Percentiles rank a stretch among this genome's conserved stretches.
Conservation (phyloP, 345 rosid genomes). For the Populus tremula region DNA sequence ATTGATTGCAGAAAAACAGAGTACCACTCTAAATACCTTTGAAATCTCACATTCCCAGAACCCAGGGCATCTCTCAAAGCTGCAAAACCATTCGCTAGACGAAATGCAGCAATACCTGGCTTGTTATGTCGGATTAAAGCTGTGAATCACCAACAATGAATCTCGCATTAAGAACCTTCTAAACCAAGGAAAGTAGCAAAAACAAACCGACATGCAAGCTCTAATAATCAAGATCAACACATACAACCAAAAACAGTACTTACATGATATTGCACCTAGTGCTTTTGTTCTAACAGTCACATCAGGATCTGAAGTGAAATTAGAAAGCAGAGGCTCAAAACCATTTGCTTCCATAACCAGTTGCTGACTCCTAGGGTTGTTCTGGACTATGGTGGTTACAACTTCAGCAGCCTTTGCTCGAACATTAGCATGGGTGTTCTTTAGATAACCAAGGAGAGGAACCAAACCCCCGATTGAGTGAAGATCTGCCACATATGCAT, state of each 20-base stretch:
- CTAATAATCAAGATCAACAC: not conserved
- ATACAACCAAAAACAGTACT: conserved; percentile 28
- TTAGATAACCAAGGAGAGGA: conserved; percentile 78
- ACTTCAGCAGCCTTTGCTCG: conserved; percentile 94
- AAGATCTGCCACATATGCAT: conserved; percentile 51
- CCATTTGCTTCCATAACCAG: conserved; percentile 97
- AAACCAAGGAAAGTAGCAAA: not conserved
- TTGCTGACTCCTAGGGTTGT: conserved; percentile 82
- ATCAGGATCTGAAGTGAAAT: conserved; percentile 66
- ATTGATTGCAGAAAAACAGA: not conserved
- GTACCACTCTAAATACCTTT: conserved; percentile 46
- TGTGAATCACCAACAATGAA: conserved; percentile 31
- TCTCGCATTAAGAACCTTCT: conserved; percentile 12
- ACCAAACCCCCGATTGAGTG: conserved; percentile 84
- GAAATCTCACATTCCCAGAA: conserved; percentile 65
- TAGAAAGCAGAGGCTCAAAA: conserved; percentile 63
- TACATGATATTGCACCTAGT: conserved; percentile 92
- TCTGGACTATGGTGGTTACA: conserved; percentile 79
- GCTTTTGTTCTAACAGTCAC: conserved; percentile 67
- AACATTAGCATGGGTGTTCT: conserved; percentile 64
- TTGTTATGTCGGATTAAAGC: conserved; percentile 85
- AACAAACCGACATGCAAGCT: not conserved
- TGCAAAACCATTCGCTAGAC: conserved; percentile 85
- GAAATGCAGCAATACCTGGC: conserved; percentile 72
- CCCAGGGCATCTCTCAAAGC: conserved; percentile 75